Conservation (phyloP, 495 filamentous ascomycete genomes). For the Aspergillus conjunctus region DNA sequence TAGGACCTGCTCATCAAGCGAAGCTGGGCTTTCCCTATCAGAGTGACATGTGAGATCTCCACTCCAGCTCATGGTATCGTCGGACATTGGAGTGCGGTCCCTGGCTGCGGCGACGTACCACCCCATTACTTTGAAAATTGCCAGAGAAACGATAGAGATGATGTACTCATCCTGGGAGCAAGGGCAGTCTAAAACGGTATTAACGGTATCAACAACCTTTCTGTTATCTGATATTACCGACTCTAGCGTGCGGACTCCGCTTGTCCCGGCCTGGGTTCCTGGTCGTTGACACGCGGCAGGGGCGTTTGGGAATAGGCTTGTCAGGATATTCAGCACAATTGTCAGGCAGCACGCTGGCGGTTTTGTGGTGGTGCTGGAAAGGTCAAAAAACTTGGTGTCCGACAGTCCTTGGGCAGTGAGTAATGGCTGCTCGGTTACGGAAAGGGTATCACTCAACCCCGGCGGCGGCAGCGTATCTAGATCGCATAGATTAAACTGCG, state of each 20-base stretch:
- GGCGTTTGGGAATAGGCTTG: slow-evolving; percentile 4
- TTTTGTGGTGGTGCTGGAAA: background rate
- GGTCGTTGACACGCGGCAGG: background rate
- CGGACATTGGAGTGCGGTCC: background rate
- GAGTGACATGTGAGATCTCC: background rate
- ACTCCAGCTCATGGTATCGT: background rate
- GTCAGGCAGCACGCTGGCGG: slow-evolving; percentile 1
- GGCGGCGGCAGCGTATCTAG: background rate
- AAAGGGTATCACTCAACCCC: background rate
- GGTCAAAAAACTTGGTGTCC: background rate
- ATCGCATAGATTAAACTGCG: background rate
- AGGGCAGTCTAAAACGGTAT: slow-evolving; percentile 28
- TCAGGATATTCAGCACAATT: background rate
- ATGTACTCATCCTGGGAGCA: slow-evolving; percentile 31
- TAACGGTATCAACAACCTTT: slow-evolving; percentile 26
- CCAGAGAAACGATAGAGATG: slow-evolving; percentile 30
- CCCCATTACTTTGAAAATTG: slow-evolving; percentile 33
- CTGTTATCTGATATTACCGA: slow-evolving; percentile 28
- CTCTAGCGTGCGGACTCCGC: slow-evolving; percentile 18
- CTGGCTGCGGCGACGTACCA: slow-evolving; percentile 29
- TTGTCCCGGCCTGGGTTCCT: background rate
- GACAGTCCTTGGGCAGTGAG: background rate
- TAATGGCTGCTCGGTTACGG: slow-evolving; percentile 5
- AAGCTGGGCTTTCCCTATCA: background rate
- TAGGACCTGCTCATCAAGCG: slow-evolving; percentile 9